These are phyloP conservation scores for Aspergillus saccharolyticus DNA, from an alignment of 495 filamentous ascomycete genomes.

Conservation along the genomic window DNA sequence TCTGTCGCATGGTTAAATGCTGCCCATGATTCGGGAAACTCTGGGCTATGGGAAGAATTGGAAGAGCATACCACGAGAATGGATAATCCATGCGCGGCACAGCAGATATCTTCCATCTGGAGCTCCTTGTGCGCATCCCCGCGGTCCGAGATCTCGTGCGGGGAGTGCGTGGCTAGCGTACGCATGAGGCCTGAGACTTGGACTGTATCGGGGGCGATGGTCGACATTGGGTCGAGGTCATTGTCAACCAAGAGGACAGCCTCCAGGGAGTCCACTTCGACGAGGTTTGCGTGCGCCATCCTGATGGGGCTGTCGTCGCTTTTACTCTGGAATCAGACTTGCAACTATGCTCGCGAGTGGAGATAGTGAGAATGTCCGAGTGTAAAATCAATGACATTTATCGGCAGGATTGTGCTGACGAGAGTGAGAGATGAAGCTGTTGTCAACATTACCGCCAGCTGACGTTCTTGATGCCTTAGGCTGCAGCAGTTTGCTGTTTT, in stretches of 20 bases:
- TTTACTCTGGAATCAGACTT: neutral
- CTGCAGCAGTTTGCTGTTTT: neutral
- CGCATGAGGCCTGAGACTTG: conserved; percentile 40
- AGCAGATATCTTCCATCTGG: conserved; percentile 54
- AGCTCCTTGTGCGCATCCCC: conserved; percentile 44
- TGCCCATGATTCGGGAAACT: neutral
- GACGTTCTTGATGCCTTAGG: neutral
- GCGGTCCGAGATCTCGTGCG: conserved; percentile 29
- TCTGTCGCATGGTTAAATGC: conserved; percentile 27
- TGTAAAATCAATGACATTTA: neutral
- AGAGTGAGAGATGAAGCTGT: neutral
- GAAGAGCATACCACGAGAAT: conserved; percentile 44
- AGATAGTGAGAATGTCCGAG: neutral
- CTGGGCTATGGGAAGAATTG: neutral
- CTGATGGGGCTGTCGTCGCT: neutral
- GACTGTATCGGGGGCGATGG: conserved; percentile 44
- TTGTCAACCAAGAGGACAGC: conserved; percentile 51
- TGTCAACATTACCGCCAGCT: neutral
- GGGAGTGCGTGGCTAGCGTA: conserved; percentile 30
- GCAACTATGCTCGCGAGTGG: neutral
- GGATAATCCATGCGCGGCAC: conserved; percentile 55
- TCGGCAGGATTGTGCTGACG: neutral
- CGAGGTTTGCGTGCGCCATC: conserved; percentile 20
- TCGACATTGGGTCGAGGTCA: conserved; percentile 54
- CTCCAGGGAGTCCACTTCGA: conserved; percentile 46